A percentile compares a stretch with the other conserved stretches of the same genome.
phyloP scores from a whole-genome alignment of 768 basidiomycete genomes.

The Tricholoma sp. region DNA sequence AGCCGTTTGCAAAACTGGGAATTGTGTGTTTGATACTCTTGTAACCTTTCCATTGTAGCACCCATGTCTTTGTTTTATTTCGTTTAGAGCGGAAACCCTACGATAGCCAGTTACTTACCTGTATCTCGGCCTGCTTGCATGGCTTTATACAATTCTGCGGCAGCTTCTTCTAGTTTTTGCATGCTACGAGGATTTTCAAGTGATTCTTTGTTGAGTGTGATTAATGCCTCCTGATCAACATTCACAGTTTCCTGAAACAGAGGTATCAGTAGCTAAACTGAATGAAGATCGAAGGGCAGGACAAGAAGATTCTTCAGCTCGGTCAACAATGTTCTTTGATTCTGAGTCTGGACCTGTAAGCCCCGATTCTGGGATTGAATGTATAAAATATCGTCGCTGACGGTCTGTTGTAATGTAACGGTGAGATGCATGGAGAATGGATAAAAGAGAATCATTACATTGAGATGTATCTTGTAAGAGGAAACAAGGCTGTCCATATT shows the following conservation, averaged over 20 bases:
- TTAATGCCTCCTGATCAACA: conserved; percentile 73
- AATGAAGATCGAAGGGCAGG: background rate
- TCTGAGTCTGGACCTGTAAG: conserved; percentile 95
- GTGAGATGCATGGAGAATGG: conserved; percentile 1
- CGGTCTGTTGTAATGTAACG: conserved; percentile 56
- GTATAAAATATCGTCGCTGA: conserved; percentile 89
- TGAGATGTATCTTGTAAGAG: conserved; percentile 94
- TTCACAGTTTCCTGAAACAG: conserved; percentile 74
- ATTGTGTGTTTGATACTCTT: conserved; percentile 88
- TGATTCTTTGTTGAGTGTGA: conserved; percentile 83
- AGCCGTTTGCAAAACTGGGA: conserved; percentile 90
- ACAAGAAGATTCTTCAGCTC: conserved; percentile 87
- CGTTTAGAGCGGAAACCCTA: conserved; percentile 10
- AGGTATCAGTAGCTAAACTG: background rate
- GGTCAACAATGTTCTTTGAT: conserved; percentile 76
- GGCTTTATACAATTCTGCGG: conserved; percentile 90
- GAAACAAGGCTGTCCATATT: conserved; percentile 85
- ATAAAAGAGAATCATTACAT: conserved; percentile 47
- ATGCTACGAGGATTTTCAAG: conserved; percentile 77
- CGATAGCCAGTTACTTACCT: conserved; percentile 39
- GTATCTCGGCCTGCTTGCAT: conserved; percentile 85
- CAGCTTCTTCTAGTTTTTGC: conserved; percentile 73
- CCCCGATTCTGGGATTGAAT: conserved; percentile 97
- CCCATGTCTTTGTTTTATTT: conserved; percentile 67
- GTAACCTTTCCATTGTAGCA: conserved; percentile 90